Evolutionary conservation across 768 basidiomycete genomes (phyloP).

Genomic region (Glaciozyma antarctica): DNA sequence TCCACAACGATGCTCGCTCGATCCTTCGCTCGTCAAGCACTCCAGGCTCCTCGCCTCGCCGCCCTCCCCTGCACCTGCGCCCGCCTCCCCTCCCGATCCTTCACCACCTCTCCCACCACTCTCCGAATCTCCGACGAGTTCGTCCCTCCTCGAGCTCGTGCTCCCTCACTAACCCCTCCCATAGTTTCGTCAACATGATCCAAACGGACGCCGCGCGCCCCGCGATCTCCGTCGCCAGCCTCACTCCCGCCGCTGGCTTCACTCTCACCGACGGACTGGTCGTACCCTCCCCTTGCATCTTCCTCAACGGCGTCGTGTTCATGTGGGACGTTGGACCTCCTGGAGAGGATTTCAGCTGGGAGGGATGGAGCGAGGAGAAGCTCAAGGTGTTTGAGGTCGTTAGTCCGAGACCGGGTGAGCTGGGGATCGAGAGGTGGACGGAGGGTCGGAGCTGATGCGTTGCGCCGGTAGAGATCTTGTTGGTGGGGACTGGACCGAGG

Average conservation of each 20-base stretch:
- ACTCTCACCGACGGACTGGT: constrained; percentile 52
- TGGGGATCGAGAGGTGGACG: neutral
- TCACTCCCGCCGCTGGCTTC: constrained; percentile 28
- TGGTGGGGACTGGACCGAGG: constrained; percentile 75
- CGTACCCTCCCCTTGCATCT: constrained; percentile 66
- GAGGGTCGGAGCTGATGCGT: neutral
- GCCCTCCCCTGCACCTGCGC: neutral
- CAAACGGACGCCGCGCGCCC: constrained; percentile 27
- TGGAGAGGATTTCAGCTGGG: constrained; percentile 43
- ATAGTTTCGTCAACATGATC: constrained; percentile 33
- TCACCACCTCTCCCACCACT: neutral
- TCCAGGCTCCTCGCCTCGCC: too few species aligned
- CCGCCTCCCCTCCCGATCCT: neutral
- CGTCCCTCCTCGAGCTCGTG: neutral
- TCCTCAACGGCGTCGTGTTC: constrained; percentile 75
- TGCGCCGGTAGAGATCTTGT: constrained; percentile 59
- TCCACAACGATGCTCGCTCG: neutral
- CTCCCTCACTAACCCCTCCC: neutral
- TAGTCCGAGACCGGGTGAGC: constrained; percentile 72
- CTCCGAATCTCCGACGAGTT: neutral
- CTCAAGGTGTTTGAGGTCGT: constrained; percentile 74
- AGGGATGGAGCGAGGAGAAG: constrained; percentile 61
- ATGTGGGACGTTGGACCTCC: constrained; percentile 74
- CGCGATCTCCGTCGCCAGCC: constrained; percentile 22
- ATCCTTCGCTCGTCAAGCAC: neutral